Percentiles rank a stretch among this genome's conserved stretches.
phyloP scores from a whole-genome alignment of 169 alveolate genomes.

The Eimeria brunetti region DNA sequence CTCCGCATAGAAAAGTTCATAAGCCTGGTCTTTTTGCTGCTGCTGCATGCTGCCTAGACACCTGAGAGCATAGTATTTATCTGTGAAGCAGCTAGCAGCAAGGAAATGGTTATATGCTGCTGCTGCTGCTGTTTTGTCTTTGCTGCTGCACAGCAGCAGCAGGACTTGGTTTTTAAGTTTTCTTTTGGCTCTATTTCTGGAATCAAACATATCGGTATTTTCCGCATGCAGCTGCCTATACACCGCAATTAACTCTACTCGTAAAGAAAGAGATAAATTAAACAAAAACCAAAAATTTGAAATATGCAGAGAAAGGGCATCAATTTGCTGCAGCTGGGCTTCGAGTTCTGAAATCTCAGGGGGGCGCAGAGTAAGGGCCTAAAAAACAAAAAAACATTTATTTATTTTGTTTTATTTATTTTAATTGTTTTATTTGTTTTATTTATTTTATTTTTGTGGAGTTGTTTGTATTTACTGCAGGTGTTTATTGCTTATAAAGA shows the following conservation, averaged over 20 bases:
- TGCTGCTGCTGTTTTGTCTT: slow-evolving; percentile 54
- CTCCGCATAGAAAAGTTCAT: slow-evolving; percentile 44
- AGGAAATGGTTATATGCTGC: slow-evolving; percentile 43
- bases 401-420: too few species aligned
- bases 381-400: too few species aligned
- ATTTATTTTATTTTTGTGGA: neutral
- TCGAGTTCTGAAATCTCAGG: too few species aligned
- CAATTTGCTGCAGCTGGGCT: too few species aligned
- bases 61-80: slow-evolving; percentile 19
- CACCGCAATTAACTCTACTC: neutral
- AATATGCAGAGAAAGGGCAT: too few species aligned
- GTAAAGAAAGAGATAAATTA: too few species aligned
- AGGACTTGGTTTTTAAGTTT: slow-evolving; percentile 78
- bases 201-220: neutral
- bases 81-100: slow-evolving; percentile 61
- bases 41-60: slow-evolving; percentile 18
- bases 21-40: slow-evolving; percentile 8
- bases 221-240: neutral
- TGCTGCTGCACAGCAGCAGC: slow-evolving; percentile 49
- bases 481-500: too few species aligned
- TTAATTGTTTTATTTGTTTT: too few species aligned
- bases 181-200: slow-evolving; percentile 26
- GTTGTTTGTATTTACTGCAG: neutral
- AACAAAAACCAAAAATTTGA: too few species aligned
- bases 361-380: too few species aligned